A percentile compares a stretch with the other conserved stretches of the same genome.
These are phyloP conservation scores for Hymenoscyphus infarciens DNA, from an alignment of 2,329 filamentous ascomycete genomes.

Conservation along the genomic window DNA sequence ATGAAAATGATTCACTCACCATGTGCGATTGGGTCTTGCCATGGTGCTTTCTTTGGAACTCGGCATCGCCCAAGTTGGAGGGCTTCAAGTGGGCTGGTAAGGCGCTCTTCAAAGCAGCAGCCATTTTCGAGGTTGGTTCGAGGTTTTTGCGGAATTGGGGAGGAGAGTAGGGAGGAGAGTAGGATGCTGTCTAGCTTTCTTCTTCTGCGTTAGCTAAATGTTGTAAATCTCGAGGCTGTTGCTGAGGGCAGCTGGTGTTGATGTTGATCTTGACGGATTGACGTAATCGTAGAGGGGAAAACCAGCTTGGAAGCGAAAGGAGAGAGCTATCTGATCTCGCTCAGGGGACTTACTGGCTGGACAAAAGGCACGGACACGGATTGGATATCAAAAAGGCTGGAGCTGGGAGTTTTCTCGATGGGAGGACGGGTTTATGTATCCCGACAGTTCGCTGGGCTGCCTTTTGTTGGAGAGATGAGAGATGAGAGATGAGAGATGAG, in stretches of 20 bases:
- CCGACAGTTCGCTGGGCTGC: background rate
- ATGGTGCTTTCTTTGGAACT: slow-evolving; percentile 64
- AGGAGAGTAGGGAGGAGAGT: background rate
- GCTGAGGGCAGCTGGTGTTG: background rate
- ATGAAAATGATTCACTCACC: slow-evolving; percentile 53
- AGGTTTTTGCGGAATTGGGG: background rate
- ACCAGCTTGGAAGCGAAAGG: background rate
- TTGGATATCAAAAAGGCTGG: slow-evolving; percentile 5
- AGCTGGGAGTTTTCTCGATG: slow-evolving; percentile 2
- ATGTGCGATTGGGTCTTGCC: slow-evolving; percentile 84
- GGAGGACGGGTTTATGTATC: slow-evolving; percentile 14
- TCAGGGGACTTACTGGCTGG: background rate
- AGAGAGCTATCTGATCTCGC: background rate
- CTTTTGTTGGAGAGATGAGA: slow-evolving; percentile 9
- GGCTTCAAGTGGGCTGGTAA: slow-evolving; percentile 78
- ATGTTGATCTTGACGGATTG: slow-evolving; percentile 11
- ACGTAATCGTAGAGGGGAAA: slow-evolving; percentile 15
- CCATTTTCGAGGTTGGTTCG: slow-evolving; percentile 49
- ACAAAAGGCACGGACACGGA: slow-evolving; percentile 1
- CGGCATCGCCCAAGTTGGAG: slow-evolving; percentile 37
- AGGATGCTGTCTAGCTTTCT: background rate
- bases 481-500: no score
- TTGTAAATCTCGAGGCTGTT: slow-evolving; percentile 8
- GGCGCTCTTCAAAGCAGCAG: slow-evolving; percentile 66
- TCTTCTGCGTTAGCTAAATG: slow-evolving; percentile 5